phyloP scores from a whole-genome alignment of 2,329 filamentous ascomycete genomes.

The Elsinoe perseae region DNA sequence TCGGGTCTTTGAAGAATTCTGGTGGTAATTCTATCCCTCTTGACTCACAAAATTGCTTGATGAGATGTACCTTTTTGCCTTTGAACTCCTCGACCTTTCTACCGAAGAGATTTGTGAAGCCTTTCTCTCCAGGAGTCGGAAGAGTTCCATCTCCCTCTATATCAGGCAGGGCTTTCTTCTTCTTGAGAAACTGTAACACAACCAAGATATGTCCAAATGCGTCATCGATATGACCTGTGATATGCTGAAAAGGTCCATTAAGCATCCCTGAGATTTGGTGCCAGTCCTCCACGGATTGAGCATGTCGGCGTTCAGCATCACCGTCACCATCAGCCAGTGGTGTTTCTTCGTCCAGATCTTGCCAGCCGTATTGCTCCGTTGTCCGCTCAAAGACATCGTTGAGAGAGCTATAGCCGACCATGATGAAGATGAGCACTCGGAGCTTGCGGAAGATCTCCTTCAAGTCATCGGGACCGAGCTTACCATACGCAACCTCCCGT shows the following conservation, averaged over 20 bases:
- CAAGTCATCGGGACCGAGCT: slow-evolving; percentile 58
- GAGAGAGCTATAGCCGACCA: slow-evolving; percentile 60
- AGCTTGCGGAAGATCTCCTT: slow-evolving; percentile 53
- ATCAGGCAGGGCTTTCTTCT: slow-evolving; percentile 35
- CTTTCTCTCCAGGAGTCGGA: slow-evolving; percentile 50
- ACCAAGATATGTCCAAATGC: slow-evolving; percentile 57
- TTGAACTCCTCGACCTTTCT: slow-evolving; percentile 50
- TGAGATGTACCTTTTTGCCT: slow-evolving; percentile 43
- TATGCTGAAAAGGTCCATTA: slow-evolving; percentile 57
- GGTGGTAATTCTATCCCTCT: slow-evolving; percentile 43
- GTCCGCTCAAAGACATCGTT: slow-evolving; percentile 65
- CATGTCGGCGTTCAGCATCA: slow-evolving; percentile 16
- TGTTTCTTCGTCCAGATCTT: slow-evolving; percentile 41
- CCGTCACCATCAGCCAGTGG: slow-evolving; percentile 12
- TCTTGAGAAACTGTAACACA: slow-evolving; percentile 43
- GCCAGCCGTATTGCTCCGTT: slow-evolving; percentile 53
- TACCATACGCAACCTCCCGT: slow-evolving; percentile 63
- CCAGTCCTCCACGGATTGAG: slow-evolving; percentile 48
- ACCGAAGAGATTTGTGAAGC: slow-evolving; percentile 50
- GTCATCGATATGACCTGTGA: slow-evolving; percentile 57
- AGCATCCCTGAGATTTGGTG: slow-evolving; percentile 64
- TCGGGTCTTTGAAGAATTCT: slow-evolving; percentile 45
- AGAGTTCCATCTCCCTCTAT: slow-evolving; percentile 46
- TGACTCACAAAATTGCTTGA: slow-evolving; percentile 38
- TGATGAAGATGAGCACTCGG: slow-evolving; percentile 54